phyloP scores from a whole-genome alignment of 2,329 filamentous ascomycete genomes.

The Aureobasidium sp. region DNA sequence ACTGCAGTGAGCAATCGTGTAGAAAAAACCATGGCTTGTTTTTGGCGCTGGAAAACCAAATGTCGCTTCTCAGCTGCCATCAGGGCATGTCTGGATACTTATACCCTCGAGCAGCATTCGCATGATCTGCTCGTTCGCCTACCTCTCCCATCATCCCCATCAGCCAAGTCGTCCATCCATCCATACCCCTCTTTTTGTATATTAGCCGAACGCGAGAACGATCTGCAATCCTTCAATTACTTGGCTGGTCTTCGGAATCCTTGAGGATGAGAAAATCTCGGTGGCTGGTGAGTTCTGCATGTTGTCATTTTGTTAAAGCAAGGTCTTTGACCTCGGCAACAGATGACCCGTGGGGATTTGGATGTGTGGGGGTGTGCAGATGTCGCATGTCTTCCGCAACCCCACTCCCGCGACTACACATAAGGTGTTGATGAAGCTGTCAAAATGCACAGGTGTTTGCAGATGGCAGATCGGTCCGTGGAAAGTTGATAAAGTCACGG shows the following conservation, averaged over 20 bases:
- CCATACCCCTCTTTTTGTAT: conserved; percentile 6
- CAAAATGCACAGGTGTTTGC: too few species aligned
- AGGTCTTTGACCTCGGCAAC: not conserved
- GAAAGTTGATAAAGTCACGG: too few species aligned
- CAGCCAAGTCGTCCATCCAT: not conserved
- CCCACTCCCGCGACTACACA: too few species aligned
- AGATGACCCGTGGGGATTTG: not conserved
- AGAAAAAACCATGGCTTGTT: not conserved
- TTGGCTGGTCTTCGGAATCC: too few species aligned
- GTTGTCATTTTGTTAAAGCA: not conserved
- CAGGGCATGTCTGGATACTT: too few species aligned
- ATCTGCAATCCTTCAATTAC: conserved; percentile 3
- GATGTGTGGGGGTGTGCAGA: not conserved
- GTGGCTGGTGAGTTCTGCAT: not conserved
- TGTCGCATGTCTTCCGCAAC: too few species aligned
- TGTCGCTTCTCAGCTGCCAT: too few species aligned
- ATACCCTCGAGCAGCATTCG: not conserved
- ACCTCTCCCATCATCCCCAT: too few species aligned
- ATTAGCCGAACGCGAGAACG: not conserved
- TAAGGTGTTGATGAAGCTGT: too few species aligned
- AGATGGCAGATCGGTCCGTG: too few species aligned
- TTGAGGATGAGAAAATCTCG: too few species aligned
- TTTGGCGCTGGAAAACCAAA: too few species aligned
- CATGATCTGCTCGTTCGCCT: not conserved
- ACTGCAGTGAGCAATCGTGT: not conserved